A percentile compares a stretch with the other conserved stretches of the same genome.
Evolutionary conservation across 768 basidiomycete species (phyloP).

Genomic region (Hericium alpestre): DNA sequence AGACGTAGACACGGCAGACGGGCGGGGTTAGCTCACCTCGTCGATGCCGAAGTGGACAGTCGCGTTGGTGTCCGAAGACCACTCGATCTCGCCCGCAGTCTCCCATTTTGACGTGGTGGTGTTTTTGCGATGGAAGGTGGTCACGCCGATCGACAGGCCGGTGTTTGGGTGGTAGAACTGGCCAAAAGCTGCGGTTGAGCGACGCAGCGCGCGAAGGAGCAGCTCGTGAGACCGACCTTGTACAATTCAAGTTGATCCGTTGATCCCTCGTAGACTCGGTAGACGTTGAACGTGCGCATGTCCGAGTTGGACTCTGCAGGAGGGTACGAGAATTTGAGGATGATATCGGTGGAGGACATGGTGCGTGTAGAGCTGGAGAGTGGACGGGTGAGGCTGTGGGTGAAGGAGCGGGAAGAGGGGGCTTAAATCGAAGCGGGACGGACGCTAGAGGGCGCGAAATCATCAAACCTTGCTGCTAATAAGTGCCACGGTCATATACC

Average conservation of each 20-base stretch:
- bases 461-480: not conserved
- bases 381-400: not conserved
- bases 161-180: slow-evolving; percentile 25
- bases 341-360: not conserved
- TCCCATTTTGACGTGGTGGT: slow-evolving; percentile 33
- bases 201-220: not conserved
- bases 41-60: slow-evolving; percentile 39
- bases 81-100: slow-evolving; percentile 43
- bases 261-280: slow-evolving; percentile 22
- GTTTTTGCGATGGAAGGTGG: slow-evolving; percentile 41
- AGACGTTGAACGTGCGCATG: slow-evolving; percentile 34
- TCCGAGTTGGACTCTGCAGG: slow-evolving; percentile 18
- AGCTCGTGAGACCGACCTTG: slow-evolving; percentile 21
- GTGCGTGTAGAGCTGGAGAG: not conserved
- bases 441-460: not conserved
- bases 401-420: not conserved
- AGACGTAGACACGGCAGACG: not conserved
- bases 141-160: slow-evolving; percentile 30
- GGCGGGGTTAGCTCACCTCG: slow-evolving; percentile 22
- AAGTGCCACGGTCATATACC: not conserved
- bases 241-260: slow-evolving; percentile 29
- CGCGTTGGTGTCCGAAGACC: slow-evolving; percentile 35
- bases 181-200: not conserved
- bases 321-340: not conserved
- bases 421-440: not conserved